These are phyloP conservation scores for Ophiosphaerella herpotricha DNA, from an alignment of 2,329 filamentous ascomycete species.

Conservation along the genomic window DNA sequence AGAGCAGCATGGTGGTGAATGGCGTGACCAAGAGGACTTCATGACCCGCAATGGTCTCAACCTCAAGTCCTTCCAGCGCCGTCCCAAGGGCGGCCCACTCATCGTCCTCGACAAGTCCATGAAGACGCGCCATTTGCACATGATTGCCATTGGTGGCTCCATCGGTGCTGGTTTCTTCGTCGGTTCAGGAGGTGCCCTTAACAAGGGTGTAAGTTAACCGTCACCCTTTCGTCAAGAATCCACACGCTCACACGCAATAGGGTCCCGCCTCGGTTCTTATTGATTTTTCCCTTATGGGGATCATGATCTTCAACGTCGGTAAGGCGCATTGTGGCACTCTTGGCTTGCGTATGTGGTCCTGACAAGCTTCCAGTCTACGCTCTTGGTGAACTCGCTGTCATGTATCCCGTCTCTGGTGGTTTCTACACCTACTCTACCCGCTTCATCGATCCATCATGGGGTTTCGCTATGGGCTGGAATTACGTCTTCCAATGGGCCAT, in stretches of 20 bases:
- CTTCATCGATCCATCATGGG: slow-evolving; percentile 55
- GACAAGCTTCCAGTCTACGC: slow-evolving; percentile 56
- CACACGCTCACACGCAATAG: slow-evolving; percentile 16
- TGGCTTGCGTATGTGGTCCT: slow-evolving; percentile 28
- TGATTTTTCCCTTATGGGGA: slow-evolving; percentile 48
- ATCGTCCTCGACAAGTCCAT: slow-evolving; percentile 50
- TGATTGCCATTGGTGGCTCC: slow-evolving; percentile 66
- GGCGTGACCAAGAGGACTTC: slow-evolving; percentile 40
- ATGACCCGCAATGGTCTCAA: slow-evolving; percentile 44
- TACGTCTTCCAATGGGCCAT: slow-evolving; percentile 46
- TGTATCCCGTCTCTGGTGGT: slow-evolving; percentile 61
- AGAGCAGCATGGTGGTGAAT: slow-evolving; percentile 17
- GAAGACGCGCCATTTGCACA: slow-evolving; percentile 64
- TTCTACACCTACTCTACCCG: slow-evolving; percentile 57
- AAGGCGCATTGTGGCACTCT: slow-evolving; percentile 23
- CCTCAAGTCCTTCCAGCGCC: slow-evolving; percentile 41
- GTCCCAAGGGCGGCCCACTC: slow-evolving; percentile 25
- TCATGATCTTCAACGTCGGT: slow-evolving; percentile 48
- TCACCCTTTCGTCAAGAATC: neutral
- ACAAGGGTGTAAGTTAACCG: slow-evolving; percentile 52
- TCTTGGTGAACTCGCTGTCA: slow-evolving; percentile 60
- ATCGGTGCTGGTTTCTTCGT: slow-evolving; percentile 69
- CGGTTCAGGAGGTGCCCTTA: slow-evolving; percentile 61
- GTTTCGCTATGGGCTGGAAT: slow-evolving; percentile 45
- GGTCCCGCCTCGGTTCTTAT: slow-evolving; percentile 40